These are phyloP conservation scores for Dictyostelium firmibasis DNA, from an alignment of 78 protist species.

Conservation along the genomic window DNA sequence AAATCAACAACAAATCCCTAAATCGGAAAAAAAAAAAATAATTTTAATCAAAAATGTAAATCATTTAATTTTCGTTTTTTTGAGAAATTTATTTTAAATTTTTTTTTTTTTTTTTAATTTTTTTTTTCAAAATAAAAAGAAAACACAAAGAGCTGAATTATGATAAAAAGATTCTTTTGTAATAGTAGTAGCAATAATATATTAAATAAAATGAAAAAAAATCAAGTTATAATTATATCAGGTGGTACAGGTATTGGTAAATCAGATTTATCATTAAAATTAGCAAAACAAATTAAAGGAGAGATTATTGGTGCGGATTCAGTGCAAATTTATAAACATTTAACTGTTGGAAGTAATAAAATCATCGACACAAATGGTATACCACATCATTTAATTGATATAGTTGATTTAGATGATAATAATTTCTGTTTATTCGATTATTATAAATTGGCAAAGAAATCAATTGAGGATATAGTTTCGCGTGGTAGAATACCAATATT, in stretches of 20 bases:
- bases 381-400: conserved; percentile 34
- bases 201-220: background rate
- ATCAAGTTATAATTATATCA: conserved; percentile 24
- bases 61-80: background rate
- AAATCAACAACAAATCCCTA: too few species aligned
- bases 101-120: background rate
- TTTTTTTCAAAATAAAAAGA: background rate
- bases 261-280: background rate
- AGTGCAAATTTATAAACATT: conserved; percentile 45
- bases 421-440: conserved; percentile 11
- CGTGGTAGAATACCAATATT: conserved; percentile 36
- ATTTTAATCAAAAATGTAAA: background rate
- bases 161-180: background rate
- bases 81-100: background rate
- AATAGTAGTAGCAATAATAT: background rate
- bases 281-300: conserved; percentile 47
- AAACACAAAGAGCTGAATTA: background rate
- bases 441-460: background rate
- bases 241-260: conserved; percentile 68
- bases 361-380: background rate
- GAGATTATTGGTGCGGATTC: conserved; percentile 72
- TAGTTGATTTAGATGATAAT: background rate
- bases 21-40: background rate
- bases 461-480: conserved; percentile 12
- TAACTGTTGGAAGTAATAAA: conserved; percentile 34